Evolutionary conservation across 2,329 filamentous ascomycete species (phyloP).

Genomic region (Trichophyton rubrum): DNA sequence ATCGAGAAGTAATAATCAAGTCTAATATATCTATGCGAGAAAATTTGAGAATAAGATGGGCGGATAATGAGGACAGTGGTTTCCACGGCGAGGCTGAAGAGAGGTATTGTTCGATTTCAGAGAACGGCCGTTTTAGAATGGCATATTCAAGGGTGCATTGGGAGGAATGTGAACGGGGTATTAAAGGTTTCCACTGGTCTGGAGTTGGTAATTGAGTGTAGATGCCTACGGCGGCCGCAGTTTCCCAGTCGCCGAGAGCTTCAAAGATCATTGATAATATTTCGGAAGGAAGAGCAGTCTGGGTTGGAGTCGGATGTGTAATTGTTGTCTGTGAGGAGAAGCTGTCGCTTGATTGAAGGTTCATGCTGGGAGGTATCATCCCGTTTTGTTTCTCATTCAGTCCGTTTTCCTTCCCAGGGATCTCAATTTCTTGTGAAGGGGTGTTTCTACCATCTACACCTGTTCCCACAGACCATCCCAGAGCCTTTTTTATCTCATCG

Average conservation of each 20-base stretch:
- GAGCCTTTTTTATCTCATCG: conserved; percentile 21
- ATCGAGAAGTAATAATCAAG: conserved; percentile 54
- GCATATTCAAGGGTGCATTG: conserved; percentile 72
- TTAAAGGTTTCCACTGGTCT: conserved; percentile 55
- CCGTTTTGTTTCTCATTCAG: background rate
- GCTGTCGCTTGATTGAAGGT: background rate
- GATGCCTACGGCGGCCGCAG: conserved; percentile 67
- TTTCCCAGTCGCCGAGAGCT: conserved; percentile 77
- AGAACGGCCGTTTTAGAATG: conserved; percentile 59
- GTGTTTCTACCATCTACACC: background rate
- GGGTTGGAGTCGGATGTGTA: background rate
- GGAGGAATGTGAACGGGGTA: conserved; percentile 52
- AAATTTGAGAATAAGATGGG: conserved; percentile 86
- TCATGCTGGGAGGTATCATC: background rate
- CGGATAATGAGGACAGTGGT: conserved; percentile 65
- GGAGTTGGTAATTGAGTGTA: conserved; percentile 67
- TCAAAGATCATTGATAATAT: conserved; percentile 79
- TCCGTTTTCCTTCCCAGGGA: background rate
- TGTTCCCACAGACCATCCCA: conserved; percentile 16
- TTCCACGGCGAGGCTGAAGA: conserved; percentile 54
- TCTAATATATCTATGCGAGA: conserved; percentile 66
- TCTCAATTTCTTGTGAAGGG: background rate
- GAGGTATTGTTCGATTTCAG: conserved; percentile 61
- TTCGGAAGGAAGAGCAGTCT: conserved; percentile 55
- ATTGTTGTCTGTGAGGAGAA: background rate